Conservation (phyloP, 1,284 basidiomycete species). For the Puccinia polysora region DNA sequence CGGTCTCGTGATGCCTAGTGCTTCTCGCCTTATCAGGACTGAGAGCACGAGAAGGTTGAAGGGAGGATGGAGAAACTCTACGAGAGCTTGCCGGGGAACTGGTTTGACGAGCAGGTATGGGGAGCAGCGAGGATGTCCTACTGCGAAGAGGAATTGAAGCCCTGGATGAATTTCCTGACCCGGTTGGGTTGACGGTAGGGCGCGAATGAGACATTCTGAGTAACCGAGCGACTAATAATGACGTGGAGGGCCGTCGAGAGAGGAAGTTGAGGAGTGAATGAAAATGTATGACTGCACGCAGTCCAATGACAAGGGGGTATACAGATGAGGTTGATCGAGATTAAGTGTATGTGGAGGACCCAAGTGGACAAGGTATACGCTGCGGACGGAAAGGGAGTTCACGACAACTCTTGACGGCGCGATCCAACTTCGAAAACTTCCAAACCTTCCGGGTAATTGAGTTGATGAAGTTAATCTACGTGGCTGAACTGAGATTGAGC, state of each 20-base stretch:
- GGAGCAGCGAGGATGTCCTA: conserved; percentile 11
- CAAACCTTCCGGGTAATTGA: too few species aligned
- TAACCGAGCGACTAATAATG: background rate
- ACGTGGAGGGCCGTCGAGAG: background rate
- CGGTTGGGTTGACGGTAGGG: background rate
- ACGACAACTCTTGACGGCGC: too few species aligned
- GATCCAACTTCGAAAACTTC: too few species aligned
- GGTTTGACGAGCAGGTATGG: background rate
- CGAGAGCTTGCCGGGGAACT: background rate
- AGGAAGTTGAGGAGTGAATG: background rate
- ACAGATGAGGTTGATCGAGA: too few species aligned
- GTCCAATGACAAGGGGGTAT: too few species aligned
- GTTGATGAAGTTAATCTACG: too few species aligned
- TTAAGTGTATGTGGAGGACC: too few species aligned
- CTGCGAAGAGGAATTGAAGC: background rate
- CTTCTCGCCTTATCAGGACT: background rate
- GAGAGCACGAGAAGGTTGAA: background rate
- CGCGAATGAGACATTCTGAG: conserved; percentile 14
- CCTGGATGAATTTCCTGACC: background rate
- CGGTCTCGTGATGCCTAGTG: background rate
- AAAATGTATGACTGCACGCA: too few species aligned
- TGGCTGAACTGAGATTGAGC: too few species aligned
- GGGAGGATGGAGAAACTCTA: background rate
- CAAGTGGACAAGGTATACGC: too few species aligned
- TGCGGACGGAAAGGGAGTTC: too few species aligned